phyloP scores from a whole-genome alignment of 2,329 filamentous ascomycete species.

The Penicillium freii region DNA sequence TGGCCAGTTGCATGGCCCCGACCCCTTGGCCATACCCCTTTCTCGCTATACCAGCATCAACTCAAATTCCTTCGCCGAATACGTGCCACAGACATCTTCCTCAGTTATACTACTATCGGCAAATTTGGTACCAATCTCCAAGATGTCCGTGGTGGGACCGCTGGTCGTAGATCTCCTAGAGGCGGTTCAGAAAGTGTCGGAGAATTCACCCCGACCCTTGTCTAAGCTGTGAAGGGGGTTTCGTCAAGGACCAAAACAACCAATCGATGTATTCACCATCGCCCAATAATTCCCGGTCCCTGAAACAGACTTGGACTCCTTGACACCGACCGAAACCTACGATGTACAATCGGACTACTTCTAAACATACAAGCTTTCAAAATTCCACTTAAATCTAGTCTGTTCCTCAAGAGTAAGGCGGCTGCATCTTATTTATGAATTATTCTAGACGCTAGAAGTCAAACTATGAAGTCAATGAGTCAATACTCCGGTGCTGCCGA shows the following conservation, averaged over 20 bases:
- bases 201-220: not conserved
- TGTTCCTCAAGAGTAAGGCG: not conserved
- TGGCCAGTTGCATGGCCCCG: not conserved
- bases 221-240: not conserved
- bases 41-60: conserved; percentile 3
- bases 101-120: conserved; percentile 2
- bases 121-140: not conserved
- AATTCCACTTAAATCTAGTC: not conserved
- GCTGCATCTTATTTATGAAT: not conserved
- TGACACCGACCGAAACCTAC: not conserved
- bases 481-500: not conserved
- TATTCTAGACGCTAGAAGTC: not conserved
- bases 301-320: not conserved
- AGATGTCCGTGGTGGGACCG: conserved; percentile 1
- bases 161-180: conserved; percentile 3
- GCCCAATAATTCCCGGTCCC: not conserved
- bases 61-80: not conserved
- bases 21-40: conserved; percentile 9
- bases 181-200: not conserved
- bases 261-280: not conserved
- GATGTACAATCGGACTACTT: not conserved
- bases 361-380: not conserved
- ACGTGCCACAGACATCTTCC: not conserved
- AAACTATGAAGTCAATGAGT: not conserved
- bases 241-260: not conserved